Evolutionary conservation across 2,329 filamentous ascomycete genomes (phyloP), one percentile per base, ranked within the genome.

Genomic region (Ceratocystis eucalypticola): DNA sequence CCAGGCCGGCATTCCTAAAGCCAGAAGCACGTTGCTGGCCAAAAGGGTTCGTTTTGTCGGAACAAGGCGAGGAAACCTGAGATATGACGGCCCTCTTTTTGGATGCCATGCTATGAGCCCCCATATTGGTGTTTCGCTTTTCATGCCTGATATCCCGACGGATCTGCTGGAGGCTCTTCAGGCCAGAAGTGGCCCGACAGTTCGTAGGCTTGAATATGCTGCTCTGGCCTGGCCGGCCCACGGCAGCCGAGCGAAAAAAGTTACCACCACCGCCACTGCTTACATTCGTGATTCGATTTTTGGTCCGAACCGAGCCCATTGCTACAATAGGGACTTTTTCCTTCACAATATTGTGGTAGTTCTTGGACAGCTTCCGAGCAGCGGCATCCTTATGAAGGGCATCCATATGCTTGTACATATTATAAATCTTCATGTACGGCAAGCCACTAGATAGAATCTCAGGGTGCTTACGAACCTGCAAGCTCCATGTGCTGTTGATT

Each of bases 211-310:
- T 59, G 55, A 37, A 17, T n/a, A 59, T 30, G 17, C 25, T 37
- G 28, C 28, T 7, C 37, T 59, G 28, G 3, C 28, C 33, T 20
- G 30, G 5, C 33, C 30, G 30, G 55, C 15, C 33, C 4, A 17
- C 20, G 3, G 33, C 17, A 15, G 33, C 20, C 3, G 20, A 22
- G 30, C 61, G 61, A 41, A 22, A 25, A 17, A 62, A 44, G 61
- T 22, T 28, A 33, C 61, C 61, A 62, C 37, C 44, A 20, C 61
- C 17, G 20, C 61, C 61, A 46, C 61, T 44, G n/a, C 61, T 30
- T 15, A 44, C 61, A 41, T 65, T 65, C 22, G 64, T 65, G 37
- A 65, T 57, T 25, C 64, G 64, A 44, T 65, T 65, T 28, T 59
- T 65, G 15, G 41, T 30, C 5, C 64, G 64, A 22, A 65, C 64